Evolutionary conservation across 257 asterid species (phyloP).

Genomic region (Solanum lycopersicoides): DNA sequence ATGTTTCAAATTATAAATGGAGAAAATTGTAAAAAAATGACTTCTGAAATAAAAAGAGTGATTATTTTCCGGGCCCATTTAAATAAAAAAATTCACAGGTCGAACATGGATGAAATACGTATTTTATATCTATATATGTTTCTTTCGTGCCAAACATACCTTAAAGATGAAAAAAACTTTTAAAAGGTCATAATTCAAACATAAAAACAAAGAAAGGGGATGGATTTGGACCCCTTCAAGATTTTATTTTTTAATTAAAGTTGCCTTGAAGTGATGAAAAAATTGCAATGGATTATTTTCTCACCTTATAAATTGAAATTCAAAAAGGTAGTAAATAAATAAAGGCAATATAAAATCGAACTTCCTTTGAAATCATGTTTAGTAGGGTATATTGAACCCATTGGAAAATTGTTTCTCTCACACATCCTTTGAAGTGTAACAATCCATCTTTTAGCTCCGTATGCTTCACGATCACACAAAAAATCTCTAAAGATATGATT

Average conservation of each 20-base stretch:
- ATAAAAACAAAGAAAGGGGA: background rate
- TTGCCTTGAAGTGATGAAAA: background rate
- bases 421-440: conserved; percentile 49
- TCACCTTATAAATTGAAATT: background rate
- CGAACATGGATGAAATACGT: background rate
- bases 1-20: background rate
- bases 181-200: background rate
- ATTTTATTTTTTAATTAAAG: background rate
- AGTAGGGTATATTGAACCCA: conserved; percentile 13
- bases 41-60: background rate
- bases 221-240: conserved; percentile 32
- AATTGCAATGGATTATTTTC: background rate
- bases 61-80: background rate
- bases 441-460: conserved; percentile 68
- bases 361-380: conserved; percentile 48
- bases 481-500: conserved; percentile 50
- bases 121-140: too few species aligned
- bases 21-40: background rate
- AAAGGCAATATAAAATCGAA: background rate
- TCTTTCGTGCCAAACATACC: too few species aligned
- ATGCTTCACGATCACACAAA: conserved; percentile 39
- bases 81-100: background rate
- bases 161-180: background rate
- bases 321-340: background rate
- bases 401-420: conserved; percentile 43